Evolutionary conservation across 2,329 filamentous ascomycete species (phyloP).

Genomic region (Furcasterigmium sp.): DNA sequence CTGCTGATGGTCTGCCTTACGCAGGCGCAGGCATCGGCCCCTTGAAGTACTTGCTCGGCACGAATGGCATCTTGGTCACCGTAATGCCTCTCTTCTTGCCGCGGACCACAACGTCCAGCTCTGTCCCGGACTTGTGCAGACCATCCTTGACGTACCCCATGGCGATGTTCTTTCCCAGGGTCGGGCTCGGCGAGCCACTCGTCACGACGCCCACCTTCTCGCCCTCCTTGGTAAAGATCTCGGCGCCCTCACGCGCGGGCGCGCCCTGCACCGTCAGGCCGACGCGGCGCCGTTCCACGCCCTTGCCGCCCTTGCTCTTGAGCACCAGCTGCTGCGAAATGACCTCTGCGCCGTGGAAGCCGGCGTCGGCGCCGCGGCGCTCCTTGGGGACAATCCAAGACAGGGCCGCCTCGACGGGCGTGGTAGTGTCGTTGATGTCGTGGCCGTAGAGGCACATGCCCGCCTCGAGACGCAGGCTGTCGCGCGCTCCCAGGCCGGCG

Average conservation of each 20-base stretch:
- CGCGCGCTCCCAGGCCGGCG: conserved; percentile 83
- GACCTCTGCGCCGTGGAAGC: conserved; percentile 80
- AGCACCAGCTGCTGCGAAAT: conserved; percentile 74
- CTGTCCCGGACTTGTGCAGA: conserved; percentile 77
- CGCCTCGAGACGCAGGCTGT: conserved; percentile 88
- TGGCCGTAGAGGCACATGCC: conserved; percentile 99
- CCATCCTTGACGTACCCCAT: conserved; percentile 90
- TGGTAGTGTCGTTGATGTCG: conserved; percentile 77
- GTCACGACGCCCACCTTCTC: conserved; percentile 75
- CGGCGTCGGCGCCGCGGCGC: conserved; percentile 53
- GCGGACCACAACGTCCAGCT: conserved; percentile 71
- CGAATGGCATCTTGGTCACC: conserved; percentile 86
- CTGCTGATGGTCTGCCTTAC: neutral
- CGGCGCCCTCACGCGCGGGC: conserved; percentile 82
- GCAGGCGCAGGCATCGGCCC: conserved; percentile 15
- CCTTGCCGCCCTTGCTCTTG: conserved; percentile 65
- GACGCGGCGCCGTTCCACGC: conserved; percentile 67
- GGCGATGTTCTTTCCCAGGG: conserved; percentile 82
- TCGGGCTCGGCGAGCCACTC: conserved; percentile 85
- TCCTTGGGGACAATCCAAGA: conserved; percentile 81
- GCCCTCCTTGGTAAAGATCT: conserved; percentile 62
- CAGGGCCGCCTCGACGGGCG: conserved; percentile 52
- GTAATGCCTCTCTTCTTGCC: conserved; percentile 70
- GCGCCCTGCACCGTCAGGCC: conserved; percentile 80
- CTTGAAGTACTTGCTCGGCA: conserved; percentile 72